Evolutionary conservation across 1,284 basidiomycete species (phyloP), one percentile per base, ranked within the genome.

Genomic region (Ceratobasidium sp.): DNA sequence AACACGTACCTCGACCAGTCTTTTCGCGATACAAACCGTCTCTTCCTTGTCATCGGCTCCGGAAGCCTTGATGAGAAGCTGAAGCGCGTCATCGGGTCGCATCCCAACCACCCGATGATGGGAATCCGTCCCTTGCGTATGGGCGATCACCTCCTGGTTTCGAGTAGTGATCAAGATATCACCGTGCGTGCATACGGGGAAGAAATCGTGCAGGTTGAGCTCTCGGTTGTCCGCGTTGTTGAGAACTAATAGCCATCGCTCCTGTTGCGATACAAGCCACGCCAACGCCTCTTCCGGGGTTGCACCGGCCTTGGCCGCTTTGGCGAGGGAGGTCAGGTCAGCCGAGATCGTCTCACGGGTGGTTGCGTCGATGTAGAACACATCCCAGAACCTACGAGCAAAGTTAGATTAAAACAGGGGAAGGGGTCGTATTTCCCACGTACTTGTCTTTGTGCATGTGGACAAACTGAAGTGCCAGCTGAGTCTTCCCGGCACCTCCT

Each of bases 301-400:
- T 15, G 56, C n/a, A 2, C 53, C 33, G 3, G 53, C 65, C n/a
- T 56, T 56, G 7, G 53, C 53, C 3, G 31, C 29, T 5, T 41
- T 19, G 11, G 51, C 65, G 24, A 69, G n/a, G 7, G 19, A 1
- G 11, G 7, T 31, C 2, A 69, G 33, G 14, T 45, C 33, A 9
- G 33, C 36, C 22, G 24, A 8, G 36, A 57, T 69, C 1, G 65
- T 57, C 17, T 69, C 27, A 9, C 17, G 14, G 11, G 51, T 56
- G 22, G 36, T 69, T 36, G 65, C 65, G 33, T 69, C 65, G 5
- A 69, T 24, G 41, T 44, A 69, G 29, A 69, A 54, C 22, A 69
- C 65, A 24, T 45, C 24, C 19, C 22, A 19, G 45, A 57, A 69
- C 31, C 50, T 69, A 41, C 17, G n/a, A n/a, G n/a, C n/a, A 6